Evolutionary conservation across 129 eudicot species (phyloP), one percentile per base, ranked within the genome.

Genomic region (Artemisia argyi): DNA sequence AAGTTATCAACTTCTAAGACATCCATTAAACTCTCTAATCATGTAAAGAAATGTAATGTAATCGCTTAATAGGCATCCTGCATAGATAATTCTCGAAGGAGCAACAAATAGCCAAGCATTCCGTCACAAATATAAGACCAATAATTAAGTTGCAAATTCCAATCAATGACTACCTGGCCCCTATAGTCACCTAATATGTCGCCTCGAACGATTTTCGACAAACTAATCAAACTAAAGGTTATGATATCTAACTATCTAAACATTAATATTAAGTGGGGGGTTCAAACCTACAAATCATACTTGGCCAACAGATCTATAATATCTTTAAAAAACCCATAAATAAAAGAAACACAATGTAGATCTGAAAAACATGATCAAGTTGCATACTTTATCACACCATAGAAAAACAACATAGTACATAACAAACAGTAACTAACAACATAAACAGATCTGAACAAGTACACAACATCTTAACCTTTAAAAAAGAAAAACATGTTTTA

Each of bases 361-460:
- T 78, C 82, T 78, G 62, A 72, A 78, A 78, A 50, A 16, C 54
- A 70, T 64, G 55, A 56, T 28, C 47, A 72, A 62, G 46, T 18
- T 30, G 5, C 22, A 46, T 26, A 46, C 35, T 66, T 66, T 22
- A 65, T 47, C 5, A 49, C 10, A 65, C 57, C 44, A 39, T 39
- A 32, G 4, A 32, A 28, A 32, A 32, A 32, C 42, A 32, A 0
- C 7, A 65, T 16, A 24, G 48, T 32, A 62, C 71, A 62, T 24
- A 44, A 70, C 20, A 12, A 53, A 19, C 74, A 58, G 69, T 68
- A 47, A 9, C 15, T 26, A 26, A 59, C 8, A 75, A 49, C n/a
- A 66, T 13, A 55, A 75, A 78, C 77, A 78, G 77, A 78, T 71
- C 77, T 78, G 77, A 71, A 65, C 30, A 71, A 51, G 46, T 60